phyloP scores from a whole-genome alignment of 1,284 basidiomycete genomes.

The Leccinum holopus region DNA sequence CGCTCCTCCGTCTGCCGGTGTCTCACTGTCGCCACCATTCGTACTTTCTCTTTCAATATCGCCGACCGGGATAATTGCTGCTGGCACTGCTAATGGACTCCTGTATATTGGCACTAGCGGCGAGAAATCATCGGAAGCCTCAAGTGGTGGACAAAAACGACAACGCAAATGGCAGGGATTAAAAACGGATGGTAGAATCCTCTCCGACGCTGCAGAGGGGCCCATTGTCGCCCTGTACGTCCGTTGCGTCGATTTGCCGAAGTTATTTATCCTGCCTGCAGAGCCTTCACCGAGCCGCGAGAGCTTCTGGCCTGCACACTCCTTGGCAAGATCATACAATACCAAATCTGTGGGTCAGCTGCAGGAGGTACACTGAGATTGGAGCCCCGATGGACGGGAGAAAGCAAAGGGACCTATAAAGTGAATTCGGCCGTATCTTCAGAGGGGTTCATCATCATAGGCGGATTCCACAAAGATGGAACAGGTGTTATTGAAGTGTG shows the following conservation, averaged over 20 bases:
- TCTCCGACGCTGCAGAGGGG: conserved; percentile 59
- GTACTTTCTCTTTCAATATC: conserved; percentile 60
- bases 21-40: conserved; percentile 71
- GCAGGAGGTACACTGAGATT: conserved; percentile 38
- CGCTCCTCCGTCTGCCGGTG: conserved; percentile 41
- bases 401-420: conserved; percentile 48
- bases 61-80: conserved; percentile 58
- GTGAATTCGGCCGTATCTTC: conserved; percentile 56
- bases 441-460: conserved; percentile 49
- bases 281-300: conserved; percentile 49
- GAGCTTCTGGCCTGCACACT: conserved; percentile 57
- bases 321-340: conserved; percentile 53
- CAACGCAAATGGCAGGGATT: conserved; percentile 73
- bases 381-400: conserved; percentile 44
- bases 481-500: conserved; percentile 65
- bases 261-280: conserved; percentile 27
- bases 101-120: conserved; percentile 68
- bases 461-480: conserved; percentile 56
- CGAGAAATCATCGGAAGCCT: conserved; percentile 43
- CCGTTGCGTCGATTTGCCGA: neutral
- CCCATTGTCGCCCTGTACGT: conserved; percentile 68
- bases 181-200: conserved; percentile 43
- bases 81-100: conserved; percentile 71
- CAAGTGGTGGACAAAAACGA: conserved; percentile 49
- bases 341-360: conserved; percentile 39